Base-by-base conservation (phyloP, 345 rosid genomes). In the Psidium friedrichsthalianum region DNA sequence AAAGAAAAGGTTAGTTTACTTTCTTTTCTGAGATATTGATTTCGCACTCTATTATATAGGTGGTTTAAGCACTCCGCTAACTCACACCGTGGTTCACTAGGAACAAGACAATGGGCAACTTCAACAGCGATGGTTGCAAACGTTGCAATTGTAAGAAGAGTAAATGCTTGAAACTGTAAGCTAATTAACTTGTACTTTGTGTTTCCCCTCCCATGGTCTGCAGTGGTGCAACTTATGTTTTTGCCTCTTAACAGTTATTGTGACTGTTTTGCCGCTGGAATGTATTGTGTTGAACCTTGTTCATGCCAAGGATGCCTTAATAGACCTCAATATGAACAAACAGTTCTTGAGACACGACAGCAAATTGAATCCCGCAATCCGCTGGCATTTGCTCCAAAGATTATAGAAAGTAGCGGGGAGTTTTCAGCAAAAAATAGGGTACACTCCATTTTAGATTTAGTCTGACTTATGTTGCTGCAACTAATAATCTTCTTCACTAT, bases 231-330 rank as follows among this genome's bases (percentile, higher is more conserved):
- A 80, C 57, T 82, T 78, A 20, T 55, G 55, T 20, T 64, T 78
- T 54, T 84, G 24, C 76, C 86, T 82, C 64, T 86, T 81, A 21
- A 74, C 94, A 94, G 96, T 83, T 94, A 92, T 58, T 94, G 94
- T 86, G 96, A 93, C 87, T 94, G 95, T 88, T 93, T 94, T 89
- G 94, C 93, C 74, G 93, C 94, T 5, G 94, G 94, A 84, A 85
- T 91, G 78, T 94, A 90, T 82, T 93, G 94, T 85, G 88, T 88
- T 21, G 95, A 87, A 32, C 86, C 91, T 80, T 93, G 95, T 91
- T 84, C 94, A 14, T 94, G 95, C 87, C 92, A 85, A 85, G 92
- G 90, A 32, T 93, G 95, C 88, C 87, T 87, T 74, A 94, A 94
- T 84, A 91, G 89, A 86, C 95, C 93, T 64, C 94, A 93, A 53